Base-by-base conservation (phyloP, 2,329 filamentous ascomycete species). In the Arthrobotrys sinensis region DNA sequence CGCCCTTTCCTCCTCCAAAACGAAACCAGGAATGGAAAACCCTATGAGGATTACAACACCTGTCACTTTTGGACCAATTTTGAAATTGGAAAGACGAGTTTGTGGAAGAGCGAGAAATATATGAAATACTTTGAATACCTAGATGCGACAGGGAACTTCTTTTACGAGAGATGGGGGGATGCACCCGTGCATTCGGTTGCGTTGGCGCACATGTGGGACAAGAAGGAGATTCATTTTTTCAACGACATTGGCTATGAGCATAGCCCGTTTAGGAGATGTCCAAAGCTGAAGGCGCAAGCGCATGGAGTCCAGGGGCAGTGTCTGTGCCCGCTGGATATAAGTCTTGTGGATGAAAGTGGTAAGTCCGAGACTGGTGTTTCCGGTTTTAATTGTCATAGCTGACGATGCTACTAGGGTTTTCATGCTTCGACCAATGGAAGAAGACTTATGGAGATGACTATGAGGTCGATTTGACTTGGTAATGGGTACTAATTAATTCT, bases 11-110 rank as follows among this genome's bases (percentile, higher is more conserved):
- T 73, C n/a, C 3, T 66, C 4, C 45, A 67, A 8, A 48, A 28
- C 14, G 43, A 36, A 6, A 60, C 48, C 4, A 21, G 12, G 4
- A 40, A 73, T 16, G 69, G 69, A 8, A 11, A 73, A 16, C 19
- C 10, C 0, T 60, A 57, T n/a, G 19, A 50, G 24, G 69, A 57
- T 11, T 73, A 73, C 21, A 73, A 73, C 34, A 73, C 60, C 50
- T 73, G 69, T 36, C 69, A 73, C 38, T 73, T 73, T 36, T 73
- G 69, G 69, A 60, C 69, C 1, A 67, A 67, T 16, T 73, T 73
- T 19, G 69, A 73, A 24, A 73, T 73, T 12, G 69, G 60, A 53
- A 66, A 53, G 21, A 32, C 43, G 2, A 43, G 64, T 28, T 11
- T 73, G 10, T 73, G 69, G 69, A 57, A 45, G 50, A 73, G 36